These are phyloP conservation scores for Cucumis hystrix DNA, from an alignment of 306 rosid species.

Conservation along the genomic window DNA sequence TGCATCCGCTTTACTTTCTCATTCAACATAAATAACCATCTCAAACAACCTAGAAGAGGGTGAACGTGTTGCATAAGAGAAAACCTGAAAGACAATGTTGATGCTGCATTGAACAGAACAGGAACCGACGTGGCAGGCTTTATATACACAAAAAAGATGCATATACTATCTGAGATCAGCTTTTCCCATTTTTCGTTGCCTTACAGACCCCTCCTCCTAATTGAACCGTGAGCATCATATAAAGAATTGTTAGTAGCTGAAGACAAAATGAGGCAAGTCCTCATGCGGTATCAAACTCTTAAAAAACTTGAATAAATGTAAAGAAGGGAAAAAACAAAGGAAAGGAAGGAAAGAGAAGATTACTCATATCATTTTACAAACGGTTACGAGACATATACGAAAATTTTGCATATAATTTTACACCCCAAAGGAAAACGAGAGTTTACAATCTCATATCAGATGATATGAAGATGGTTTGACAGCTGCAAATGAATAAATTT, in stretches of 20 bases:
- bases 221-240: background rate
- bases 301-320: background rate
- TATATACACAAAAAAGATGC: background rate
- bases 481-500: background rate
- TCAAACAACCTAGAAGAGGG: background rate
- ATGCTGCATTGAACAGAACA: background rate
- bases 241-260: conserved; percentile 6
- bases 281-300: background rate
- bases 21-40: background rate
- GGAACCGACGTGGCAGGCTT: background rate
- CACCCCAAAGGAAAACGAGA: background rate
- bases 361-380: background rate
- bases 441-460: background rate
- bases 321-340: background rate
- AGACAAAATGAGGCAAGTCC: background rate
- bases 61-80: background rate
- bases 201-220: conserved; percentile 1
- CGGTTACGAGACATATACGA: too few relatives aligned
- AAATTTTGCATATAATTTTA: background rate
- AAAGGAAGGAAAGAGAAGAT: background rate
- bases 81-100: conserved; percentile 1
- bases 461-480: background rate
- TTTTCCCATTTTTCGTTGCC: conserved; percentile 2
- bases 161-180: conserved; percentile 2
- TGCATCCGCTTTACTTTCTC: background rate